Evolutionary conservation across 169 alveolate species (phyloP).

Genomic region (Plasmodium berghei): DNA sequence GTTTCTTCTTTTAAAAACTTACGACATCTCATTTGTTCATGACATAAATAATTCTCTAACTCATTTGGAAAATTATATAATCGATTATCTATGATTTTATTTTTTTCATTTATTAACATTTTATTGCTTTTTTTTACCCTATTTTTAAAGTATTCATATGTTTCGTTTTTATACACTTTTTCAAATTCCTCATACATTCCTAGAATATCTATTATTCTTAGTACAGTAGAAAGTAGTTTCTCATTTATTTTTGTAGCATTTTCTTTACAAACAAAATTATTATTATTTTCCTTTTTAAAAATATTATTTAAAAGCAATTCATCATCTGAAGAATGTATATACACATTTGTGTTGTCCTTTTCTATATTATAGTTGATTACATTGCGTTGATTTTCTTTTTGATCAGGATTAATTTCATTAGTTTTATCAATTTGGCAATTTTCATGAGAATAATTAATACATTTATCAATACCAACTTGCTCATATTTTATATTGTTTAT

Average conservation of each 20-base stretch:
- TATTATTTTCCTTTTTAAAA: neutral
- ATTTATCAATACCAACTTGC: neutral
- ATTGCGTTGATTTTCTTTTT: neutral
- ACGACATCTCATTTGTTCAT: slow-evolving; percentile 64
- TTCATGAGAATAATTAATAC: neutral
- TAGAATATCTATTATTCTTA: slow-evolving; percentile 29
- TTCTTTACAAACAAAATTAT: neutral
- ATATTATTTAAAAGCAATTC: neutral
- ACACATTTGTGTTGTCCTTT: neutral
- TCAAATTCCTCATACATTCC: slow-evolving; percentile 60
- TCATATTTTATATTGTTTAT: neutral
- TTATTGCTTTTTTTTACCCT: slow-evolving; percentile 1
- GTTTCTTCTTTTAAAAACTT: slow-evolving; percentile 60
- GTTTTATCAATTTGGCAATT: neutral
- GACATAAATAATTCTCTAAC: slow-evolving; percentile 58
- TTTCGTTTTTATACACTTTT: slow-evolving; percentile 27
- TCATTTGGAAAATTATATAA: slow-evolving; percentile 31
- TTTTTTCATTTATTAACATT: neutral
- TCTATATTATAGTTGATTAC: neutral
- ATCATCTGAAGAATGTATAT: neutral
- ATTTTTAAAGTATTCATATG: slow-evolving; percentile 37
- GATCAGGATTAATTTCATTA: neutral
- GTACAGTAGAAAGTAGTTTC: slow-evolving; percentile 10
- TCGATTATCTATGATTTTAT: neutral
- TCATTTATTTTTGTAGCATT: slow-evolving; percentile 14